Conservation (phyloP, 2,329 filamentous ascomycete genomes). For the Hypoxylon sp. region DNA sequence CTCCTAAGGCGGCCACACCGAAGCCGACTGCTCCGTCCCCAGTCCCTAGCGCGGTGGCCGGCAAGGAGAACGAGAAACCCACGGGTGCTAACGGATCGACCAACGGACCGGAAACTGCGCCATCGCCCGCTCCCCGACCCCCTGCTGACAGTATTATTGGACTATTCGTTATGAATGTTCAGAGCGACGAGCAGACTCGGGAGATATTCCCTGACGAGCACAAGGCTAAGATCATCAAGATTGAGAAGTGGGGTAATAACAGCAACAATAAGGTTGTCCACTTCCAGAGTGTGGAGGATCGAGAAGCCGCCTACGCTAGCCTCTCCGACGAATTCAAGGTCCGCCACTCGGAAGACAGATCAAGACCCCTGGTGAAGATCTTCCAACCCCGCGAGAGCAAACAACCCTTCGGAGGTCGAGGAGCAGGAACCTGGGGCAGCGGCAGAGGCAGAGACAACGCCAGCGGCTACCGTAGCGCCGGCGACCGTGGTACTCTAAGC, state of each 20-base stretch:
- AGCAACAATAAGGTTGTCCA: conserved; percentile 82
- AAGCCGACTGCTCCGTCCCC: conserved; percentile 60
- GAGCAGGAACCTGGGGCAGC: conserved; percentile 76
- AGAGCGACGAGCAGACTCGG: conserved; percentile 84
- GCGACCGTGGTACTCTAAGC: conserved; percentile 73
- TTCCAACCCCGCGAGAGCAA: conserved; percentile 77
- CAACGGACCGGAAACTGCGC: conserved; percentile 65
- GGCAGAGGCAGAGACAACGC: conserved; percentile 74
- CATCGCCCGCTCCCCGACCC: conserved; percentile 73
- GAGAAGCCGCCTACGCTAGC: conserved; percentile 82
- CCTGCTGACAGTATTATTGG: conserved; percentile 79
- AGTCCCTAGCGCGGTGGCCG: conserved; percentile 53
- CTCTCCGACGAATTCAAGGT: conserved; percentile 84
- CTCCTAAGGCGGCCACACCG: conserved; percentile 63
- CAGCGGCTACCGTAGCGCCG: conserved; percentile 88
- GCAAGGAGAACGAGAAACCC: conserved; percentile 71
- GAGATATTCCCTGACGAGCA: conserved; percentile 89
- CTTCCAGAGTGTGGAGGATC: conserved; percentile 84
- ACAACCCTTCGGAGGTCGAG: conserved; percentile 70
- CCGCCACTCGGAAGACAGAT: conserved; percentile 78
- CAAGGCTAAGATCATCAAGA: conserved; percentile 81
- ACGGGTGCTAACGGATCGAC: conserved; percentile 67
- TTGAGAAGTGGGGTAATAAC: conserved; percentile 83
- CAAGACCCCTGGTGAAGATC: conserved; percentile 85
- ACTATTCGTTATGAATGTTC: conserved; percentile 90